These are phyloP conservation scores for Narthecium ossifragum DNA, from an alignment of 106 monocot genomes.

Conservation along the genomic window DNA sequence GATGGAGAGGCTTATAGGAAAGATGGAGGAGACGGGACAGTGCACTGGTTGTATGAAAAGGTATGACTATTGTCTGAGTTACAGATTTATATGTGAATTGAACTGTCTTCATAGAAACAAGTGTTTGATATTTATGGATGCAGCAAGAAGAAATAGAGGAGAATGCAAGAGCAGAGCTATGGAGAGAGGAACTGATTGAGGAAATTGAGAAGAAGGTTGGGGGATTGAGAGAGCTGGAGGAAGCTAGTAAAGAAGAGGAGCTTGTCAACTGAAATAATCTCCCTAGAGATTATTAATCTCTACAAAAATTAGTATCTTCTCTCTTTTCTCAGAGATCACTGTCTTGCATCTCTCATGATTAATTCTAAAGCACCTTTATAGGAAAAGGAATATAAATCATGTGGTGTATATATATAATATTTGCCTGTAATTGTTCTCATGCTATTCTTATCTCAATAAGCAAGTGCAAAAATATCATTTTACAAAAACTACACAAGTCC, in stretches of 20 bases:
- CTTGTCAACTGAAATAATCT: no score
- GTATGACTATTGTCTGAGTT: slow-evolving; percentile 13
- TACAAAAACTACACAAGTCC: no score
- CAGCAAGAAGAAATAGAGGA: slow-evolving; percentile 95
- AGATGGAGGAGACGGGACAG: slow-evolving; percentile 88
- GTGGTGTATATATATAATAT: no score
- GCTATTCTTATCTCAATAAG: no score
- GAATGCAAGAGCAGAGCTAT: slow-evolving; percentile 60
- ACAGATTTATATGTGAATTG: not conserved
- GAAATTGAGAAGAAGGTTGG: slow-evolving; percentile 93
- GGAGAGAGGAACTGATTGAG: slow-evolving; percentile 85
- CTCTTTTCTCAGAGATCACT: no score
- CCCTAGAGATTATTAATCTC: no score
- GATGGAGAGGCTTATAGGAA: slow-evolving; percentile 77
- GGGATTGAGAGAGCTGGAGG: slow-evolving; percentile 75
- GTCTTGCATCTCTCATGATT: no score
- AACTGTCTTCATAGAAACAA: not conserved
- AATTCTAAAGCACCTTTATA: no score
- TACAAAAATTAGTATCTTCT: no score
- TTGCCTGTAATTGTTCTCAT: no score
- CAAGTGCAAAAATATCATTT: no score
- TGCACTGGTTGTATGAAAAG: slow-evolving; percentile 80
- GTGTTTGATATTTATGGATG: not conserved
- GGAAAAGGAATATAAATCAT: no score
- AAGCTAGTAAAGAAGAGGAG: slow-evolving; percentile 70